Conservation (phyloP, 2,329 filamentous ascomycete genomes). For the Phoma herbarum region DNA sequence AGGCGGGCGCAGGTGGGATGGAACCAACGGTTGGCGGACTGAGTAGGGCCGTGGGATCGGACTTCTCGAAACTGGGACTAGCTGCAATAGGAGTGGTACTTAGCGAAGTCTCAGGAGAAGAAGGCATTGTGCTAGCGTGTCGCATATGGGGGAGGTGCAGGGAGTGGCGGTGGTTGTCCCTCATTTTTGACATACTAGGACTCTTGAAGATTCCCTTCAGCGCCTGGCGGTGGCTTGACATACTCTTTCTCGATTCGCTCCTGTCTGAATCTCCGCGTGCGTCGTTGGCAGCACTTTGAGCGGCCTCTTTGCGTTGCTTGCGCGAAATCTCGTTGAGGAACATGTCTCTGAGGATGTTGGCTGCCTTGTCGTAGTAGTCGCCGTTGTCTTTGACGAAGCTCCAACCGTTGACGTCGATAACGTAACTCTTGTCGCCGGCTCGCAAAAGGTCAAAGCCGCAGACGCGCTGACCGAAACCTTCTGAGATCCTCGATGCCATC, state of each 20-base stretch:
- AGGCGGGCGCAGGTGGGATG: constrained; percentile 33
- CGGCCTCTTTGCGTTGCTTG: constrained; percentile 57
- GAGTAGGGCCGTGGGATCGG: constrained; percentile 33
- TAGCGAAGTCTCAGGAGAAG: constrained; percentile 57
- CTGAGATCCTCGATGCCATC: constrained; percentile 89
- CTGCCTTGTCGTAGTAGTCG: constrained; percentile 93
- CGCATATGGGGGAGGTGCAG: constrained; percentile 48
- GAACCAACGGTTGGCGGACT: constrained; percentile 25
- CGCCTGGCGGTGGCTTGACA: constrained; percentile 51
- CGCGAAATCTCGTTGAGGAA: constrained; percentile 82
- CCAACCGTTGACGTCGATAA: constrained; percentile 99
- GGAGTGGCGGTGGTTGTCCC: constrained; percentile 55
- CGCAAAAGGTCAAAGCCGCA: constrained; percentile 95
- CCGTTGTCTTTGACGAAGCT: constrained; percentile 99
- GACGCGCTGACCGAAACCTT: constrained; percentile 90
- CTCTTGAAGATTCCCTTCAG: constrained; percentile 70
- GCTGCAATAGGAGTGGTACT: constrained; percentile 55
- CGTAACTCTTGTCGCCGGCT: constrained; percentile 88
- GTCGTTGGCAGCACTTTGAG: constrained; percentile 52
- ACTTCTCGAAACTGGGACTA: constrained; percentile 55
- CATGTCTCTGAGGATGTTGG: constrained; percentile 84
- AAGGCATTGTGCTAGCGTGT: constrained; percentile 48
- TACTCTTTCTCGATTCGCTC: constrained; percentile 44
- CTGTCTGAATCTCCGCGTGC: constrained; percentile 33
- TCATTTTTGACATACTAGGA: constrained; percentile 69